Conservation (phyloP, 306 rosid species). For the Vigna trinervia region DNA sequence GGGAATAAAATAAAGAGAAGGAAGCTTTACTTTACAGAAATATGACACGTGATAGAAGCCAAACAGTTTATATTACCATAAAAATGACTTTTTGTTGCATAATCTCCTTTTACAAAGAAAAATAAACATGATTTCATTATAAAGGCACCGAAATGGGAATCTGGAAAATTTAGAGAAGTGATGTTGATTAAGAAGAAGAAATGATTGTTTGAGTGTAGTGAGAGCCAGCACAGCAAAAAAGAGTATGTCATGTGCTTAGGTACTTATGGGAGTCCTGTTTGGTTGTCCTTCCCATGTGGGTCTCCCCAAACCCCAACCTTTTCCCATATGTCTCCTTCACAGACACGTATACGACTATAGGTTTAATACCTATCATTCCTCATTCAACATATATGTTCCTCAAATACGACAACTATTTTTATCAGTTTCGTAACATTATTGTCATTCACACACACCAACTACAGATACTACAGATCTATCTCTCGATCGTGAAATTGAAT, state of each 20-base stretch:
- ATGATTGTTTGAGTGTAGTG: constrained; percentile 39
- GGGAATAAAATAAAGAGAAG: too few relatives aligned
- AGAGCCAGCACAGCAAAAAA: constrained; percentile 57
- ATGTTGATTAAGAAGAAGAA: constrained; percentile 10
- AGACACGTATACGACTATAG: constrained; percentile 27
- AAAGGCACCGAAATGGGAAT: constrained; percentile 26
- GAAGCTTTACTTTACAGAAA: too few relatives aligned
- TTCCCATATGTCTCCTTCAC: constrained; percentile 24
- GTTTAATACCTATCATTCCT: constrained; percentile 15
- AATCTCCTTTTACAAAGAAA: not conserved
- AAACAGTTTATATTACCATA: too few relatives aligned
- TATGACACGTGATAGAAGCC: too few relatives aligned
- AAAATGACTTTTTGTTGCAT: too few relatives aligned
- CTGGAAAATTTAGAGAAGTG: not conserved
- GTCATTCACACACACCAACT: constrained; percentile 38
- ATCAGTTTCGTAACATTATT: constrained; percentile 41
- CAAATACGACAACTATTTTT: constrained; percentile 30
- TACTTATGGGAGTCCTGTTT: constrained; percentile 52
- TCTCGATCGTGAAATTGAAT: too few relatives aligned
- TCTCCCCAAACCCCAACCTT: constrained; percentile 35
- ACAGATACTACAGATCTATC: constrained; percentile 35
- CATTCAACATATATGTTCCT: constrained; percentile 22
- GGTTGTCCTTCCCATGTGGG: constrained; percentile 66
- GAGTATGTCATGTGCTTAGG: constrained; percentile 65
- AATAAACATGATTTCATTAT: too few relatives aligned